phyloP scores from a whole-genome alignment of 768 basidiomycete genomes.

The Mycena latifolia region DNA sequence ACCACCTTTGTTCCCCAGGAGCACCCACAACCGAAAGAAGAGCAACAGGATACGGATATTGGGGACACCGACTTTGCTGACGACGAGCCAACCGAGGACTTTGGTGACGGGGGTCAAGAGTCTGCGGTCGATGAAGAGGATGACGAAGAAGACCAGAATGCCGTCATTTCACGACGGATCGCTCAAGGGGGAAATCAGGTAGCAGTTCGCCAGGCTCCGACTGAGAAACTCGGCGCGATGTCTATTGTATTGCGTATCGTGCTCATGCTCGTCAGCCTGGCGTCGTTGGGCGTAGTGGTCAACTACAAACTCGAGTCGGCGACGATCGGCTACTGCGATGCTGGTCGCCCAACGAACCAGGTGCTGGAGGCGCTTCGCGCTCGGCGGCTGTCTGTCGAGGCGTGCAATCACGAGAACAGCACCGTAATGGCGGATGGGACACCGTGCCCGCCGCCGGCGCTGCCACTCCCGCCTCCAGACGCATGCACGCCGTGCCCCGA shows the following conservation, averaged over 20 bases:
- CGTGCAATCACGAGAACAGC: slow-evolving; percentile 69
- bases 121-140: slow-evolving; percentile 36
- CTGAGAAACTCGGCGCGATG: slow-evolving; percentile 36
- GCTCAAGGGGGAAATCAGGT: slow-evolving; percentile 46
- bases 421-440: slow-evolving; percentile 55
- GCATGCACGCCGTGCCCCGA: slow-evolving; percentile 80
- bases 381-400: slow-evolving; percentile 59
- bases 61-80: slow-evolving; percentile 32
- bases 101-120: slow-evolving; percentile 31
- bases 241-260: slow-evolving; percentile 57
- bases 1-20: slow-evolving; percentile 29
- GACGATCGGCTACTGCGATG: slow-evolving; percentile 82
- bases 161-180: slow-evolving; percentile 52
- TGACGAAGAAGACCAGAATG: slow-evolving; percentile 38
- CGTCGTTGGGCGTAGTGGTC: slow-evolving; percentile 48
- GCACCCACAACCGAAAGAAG: slow-evolving; percentile 40
- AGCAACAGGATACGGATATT: slow-evolving; percentile 41
- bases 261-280: slow-evolving; percentile 49
- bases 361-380: slow-evolving; percentile 63
- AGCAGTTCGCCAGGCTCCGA: slow-evolving; percentile 27
- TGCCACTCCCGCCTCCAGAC: slow-evolving; percentile 70
- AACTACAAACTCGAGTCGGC: slow-evolving; percentile 78
- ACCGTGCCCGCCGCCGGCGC: slow-evolving; percentile 66
- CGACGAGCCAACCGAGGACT: slow-evolving; percentile 31
- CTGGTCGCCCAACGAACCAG: slow-evolving; percentile 70